Conservation (phyloP, 768 basidiomycete genomes). For the Pisolithus microcarpus region DNA sequence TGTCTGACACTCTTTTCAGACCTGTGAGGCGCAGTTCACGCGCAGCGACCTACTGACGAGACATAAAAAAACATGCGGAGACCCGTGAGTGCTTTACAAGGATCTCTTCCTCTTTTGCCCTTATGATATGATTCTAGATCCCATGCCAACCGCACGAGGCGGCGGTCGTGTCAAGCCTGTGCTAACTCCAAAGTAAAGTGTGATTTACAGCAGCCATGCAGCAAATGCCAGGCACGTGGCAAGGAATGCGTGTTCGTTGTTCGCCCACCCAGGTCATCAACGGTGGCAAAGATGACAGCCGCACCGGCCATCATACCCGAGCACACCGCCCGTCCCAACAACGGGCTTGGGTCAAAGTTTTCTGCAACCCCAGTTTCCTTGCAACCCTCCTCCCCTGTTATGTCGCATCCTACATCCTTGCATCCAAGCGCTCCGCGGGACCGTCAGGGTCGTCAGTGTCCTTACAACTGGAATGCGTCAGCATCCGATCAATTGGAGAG, state of each 20-base stretch:
- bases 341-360: slow-evolving; percentile 2
- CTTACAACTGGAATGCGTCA: slow-evolving; percentile 9
- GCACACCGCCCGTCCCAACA: slow-evolving; percentile 15
- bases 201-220: slow-evolving; percentile 59
- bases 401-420: slow-evolving; percentile 21
- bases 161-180: slow-evolving; percentile 67
- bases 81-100: slow-evolving; percentile 42
- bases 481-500: slow-evolving; percentile 3
- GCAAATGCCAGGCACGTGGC: slow-evolving; percentile 55
- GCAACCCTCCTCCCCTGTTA: slow-evolving; percentile 13
- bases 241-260: slow-evolving; percentile 57
- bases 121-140: slow-evolving; percentile 19
- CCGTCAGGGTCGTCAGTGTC: slow-evolving; percentile 15
- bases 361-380: slow-evolving; percentile 7
- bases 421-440: slow-evolving; percentile 27
- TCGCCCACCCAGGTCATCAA: slow-evolving; percentile 22
- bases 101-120: slow-evolving; percentile 9
- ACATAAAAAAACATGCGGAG: slow-evolving; percentile 66
- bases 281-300: slow-evolving; percentile 8
- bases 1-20: slow-evolving; percentile 32
- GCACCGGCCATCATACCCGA: slow-evolving; percentile 17
- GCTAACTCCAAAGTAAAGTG: slow-evolving; percentile 75
- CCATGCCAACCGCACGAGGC: slow-evolving; percentile 47
- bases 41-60: slow-evolving; percentile 66
- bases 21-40: slow-evolving; percentile 63